Evolutionary conservation across 371 early-diverging fungal species (phyloP), one percentile per base, ranked within the genome.

Genomic region (Rhizoclosmatium hyalinum): DNA sequence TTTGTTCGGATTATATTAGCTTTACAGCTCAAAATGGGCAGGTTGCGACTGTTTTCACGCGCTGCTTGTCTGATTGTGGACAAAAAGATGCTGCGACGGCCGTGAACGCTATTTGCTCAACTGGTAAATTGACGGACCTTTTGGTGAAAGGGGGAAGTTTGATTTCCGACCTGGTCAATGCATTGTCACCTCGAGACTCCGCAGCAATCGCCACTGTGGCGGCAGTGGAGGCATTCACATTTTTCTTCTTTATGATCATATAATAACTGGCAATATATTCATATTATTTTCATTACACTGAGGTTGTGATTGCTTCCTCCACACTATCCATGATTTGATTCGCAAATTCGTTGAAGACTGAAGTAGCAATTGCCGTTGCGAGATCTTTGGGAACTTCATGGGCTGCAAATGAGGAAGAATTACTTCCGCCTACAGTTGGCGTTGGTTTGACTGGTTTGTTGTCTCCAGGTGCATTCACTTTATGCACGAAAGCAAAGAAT

Each of bases 401-500:
- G 32, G 32, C 32, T 32, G 32, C 32, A 32, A 32, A 32, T 32
- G 32, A 32, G 32, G 32, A 32, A 32, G 32, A 32, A 32, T 32
- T 32, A 32, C 32, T 32, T 32, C 32, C 32, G 32, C 32, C 32
- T 32, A 32, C 32, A 32, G 32, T 32, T 32, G 32, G 32, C 32
- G 32, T 32, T 32, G 32, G 32, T 32, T 32, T 32, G 32, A 32
- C 32, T 32, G 32, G 32, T 32, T 32, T 32, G 32, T 32, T 32
- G 32, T 32, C 32, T 32, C 32, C 32, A 32, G 32, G 32, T 32
- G 43, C 64, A 17, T 45, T 45, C 14, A 67, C 53, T 12, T 6
- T 47, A 21, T 41, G 39, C 47, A 74, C 80, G 55, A 75, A 80
- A 39, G 21, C 77, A 68, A 88, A 97, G 82, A 97, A 97, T 71